Evolutionary conservation across 257 asterid species (phyloP), one percentile per base, ranked within the genome.

Genomic region (Gentiana macrophylla): DNA sequence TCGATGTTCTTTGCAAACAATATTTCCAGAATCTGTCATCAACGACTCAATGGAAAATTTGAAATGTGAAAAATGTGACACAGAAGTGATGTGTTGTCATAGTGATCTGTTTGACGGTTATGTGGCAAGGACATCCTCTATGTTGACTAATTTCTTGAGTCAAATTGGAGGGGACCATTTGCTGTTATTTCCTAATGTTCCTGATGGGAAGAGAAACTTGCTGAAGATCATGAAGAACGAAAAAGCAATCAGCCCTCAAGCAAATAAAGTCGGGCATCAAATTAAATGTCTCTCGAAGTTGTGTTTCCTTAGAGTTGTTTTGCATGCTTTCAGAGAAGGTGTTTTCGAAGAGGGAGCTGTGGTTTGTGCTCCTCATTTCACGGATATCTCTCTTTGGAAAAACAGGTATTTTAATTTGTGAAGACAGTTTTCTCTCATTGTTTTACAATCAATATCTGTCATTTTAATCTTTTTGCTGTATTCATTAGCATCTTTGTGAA

Each of bases 281-380:
- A 62, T 55, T n/a, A 56, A 71, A 57, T 59, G 52, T 67, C 52
- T 65, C 43, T 70, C 73, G 67, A 68, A 62, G 56, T 61, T 35
- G 58, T 80, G 80, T 66, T 83, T 76, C 55, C 68, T 87, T 11
- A 77, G 97, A 59, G 86, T 84, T 62, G 74, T 63, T 66, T 55
- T 91, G 57, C 79, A 47, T 50, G 90, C 93, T 60, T 72, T 60
- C 64, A 83, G 65, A 49, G 94, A 78, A 68, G 95, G 98, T 62
- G 80, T 76, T 60, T 91, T 84, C 50, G 90, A 83, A 74, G 81
- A 88, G 62, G 97, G 96, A 63, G 94, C 95, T n/a, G 81, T 80
- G 58, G 74, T 87, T 45, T 87, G 90, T 75, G 90, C 94, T 51
- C 93, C 97, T 66, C 72, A 15, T 57, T 71, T 62, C 45, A 57